These are phyloP conservation scores for Penicillium flavigenum DNA, from an alignment of 495 filamentous ascomycete species.

Conservation along the genomic window DNA sequence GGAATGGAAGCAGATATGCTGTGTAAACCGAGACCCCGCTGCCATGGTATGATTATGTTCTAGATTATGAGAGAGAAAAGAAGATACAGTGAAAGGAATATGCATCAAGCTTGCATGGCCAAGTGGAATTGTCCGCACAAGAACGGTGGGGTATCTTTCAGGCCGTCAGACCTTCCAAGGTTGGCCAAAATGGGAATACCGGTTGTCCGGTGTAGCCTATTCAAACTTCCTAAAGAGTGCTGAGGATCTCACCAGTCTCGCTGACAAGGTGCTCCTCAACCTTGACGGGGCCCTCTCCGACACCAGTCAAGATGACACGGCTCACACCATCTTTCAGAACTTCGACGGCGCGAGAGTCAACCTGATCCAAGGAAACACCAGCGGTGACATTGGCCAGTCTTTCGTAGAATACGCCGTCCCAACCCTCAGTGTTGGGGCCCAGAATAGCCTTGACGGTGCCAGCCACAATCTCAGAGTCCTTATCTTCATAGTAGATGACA, in stretches of 20 bases:
- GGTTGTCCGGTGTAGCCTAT: slow-evolving; percentile 10
- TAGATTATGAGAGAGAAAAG: slow-evolving; percentile 10
- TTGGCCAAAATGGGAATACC: slow-evolving; percentile 17
- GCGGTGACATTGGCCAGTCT: slow-evolving; percentile 46
- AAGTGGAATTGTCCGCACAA: slow-evolving; percentile 14
- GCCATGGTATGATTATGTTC: slow-evolving; percentile 20
- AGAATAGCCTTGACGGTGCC: slow-evolving; percentile 63
- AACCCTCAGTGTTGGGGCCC: slow-evolving; percentile 55
- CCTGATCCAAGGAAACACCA: slow-evolving; percentile 45
- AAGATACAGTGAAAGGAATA: slow-evolving; percentile 21
- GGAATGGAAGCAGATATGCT: not conserved
- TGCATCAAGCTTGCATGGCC: slow-evolving; percentile 21
- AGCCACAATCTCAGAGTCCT: slow-evolving; percentile 67
- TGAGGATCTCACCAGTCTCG: slow-evolving; percentile 60
- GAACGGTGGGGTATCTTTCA: slow-evolving; percentile 27
- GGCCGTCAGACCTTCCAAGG: slow-evolving; percentile 6
- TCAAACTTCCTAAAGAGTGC: slow-evolving; percentile 21
- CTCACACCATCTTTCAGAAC: slow-evolving; percentile 75
- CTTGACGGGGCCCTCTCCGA: slow-evolving; percentile 84
- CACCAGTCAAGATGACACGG: slow-evolving; percentile 84
- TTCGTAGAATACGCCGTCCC: slow-evolving; percentile 55
- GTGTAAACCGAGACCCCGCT: slow-evolving; percentile 7
- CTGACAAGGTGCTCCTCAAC: slow-evolving; percentile 75
- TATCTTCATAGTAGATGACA: slow-evolving; percentile 88
- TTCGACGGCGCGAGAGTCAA: slow-evolving; percentile 57